phyloP scores from a whole-genome alignment of 495 filamentous ascomycete genomes.

The Xylaria acuta region DNA sequence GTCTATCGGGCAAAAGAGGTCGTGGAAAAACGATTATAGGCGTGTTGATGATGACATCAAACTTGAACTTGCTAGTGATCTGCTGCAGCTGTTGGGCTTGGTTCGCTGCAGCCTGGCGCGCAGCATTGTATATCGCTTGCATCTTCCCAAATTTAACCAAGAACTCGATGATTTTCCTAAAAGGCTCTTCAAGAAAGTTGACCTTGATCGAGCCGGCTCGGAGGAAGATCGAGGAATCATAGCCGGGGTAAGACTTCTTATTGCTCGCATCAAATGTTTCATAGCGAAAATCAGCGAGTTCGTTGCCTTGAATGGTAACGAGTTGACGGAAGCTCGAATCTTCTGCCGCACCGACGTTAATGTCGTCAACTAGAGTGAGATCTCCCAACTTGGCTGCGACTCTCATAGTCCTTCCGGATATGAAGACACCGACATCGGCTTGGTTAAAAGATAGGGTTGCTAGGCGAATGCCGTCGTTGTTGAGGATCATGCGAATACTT shows the following conservation, averaged over 20 bases:
- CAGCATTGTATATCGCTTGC: slow-evolving; percentile 98
- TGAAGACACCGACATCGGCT: slow-evolving; percentile 86
- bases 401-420: slow-evolving; percentile 82
- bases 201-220: slow-evolving; percentile 93
- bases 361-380: slow-evolving; percentile 87
- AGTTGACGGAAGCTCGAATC: slow-evolving; percentile 84
- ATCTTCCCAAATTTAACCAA: slow-evolving; percentile 98
- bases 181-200: slow-evolving; percentile 95
- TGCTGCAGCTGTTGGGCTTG: slow-evolving; percentile 93
- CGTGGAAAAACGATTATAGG: slow-evolving; percentile 94
- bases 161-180: slow-evolving; percentile 98
- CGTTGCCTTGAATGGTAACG: slow-evolving; percentile 90
- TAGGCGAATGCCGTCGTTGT: slow-evolving; percentile 94
- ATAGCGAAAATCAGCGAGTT: slow-evolving; percentile 97
- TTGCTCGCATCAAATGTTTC: slow-evolving; percentile 87
- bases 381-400: slow-evolving; percentile 87
- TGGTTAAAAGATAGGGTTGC: slow-evolving; percentile 92
- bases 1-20: slow-evolving; percentile 62
- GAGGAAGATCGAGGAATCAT: slow-evolving; percentile 87
- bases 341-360: slow-evolving; percentile 86
- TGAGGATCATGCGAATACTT: slow-evolving; percentile 93
- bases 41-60: slow-evolving; percentile 90
- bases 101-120: slow-evolving; percentile 90
- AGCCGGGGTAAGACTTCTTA: slow-evolving; percentile 79
- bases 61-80: slow-evolving; percentile 85